Conservation (phyloP, 768 basidiomycete species). For the Mycena floridula region DNA sequence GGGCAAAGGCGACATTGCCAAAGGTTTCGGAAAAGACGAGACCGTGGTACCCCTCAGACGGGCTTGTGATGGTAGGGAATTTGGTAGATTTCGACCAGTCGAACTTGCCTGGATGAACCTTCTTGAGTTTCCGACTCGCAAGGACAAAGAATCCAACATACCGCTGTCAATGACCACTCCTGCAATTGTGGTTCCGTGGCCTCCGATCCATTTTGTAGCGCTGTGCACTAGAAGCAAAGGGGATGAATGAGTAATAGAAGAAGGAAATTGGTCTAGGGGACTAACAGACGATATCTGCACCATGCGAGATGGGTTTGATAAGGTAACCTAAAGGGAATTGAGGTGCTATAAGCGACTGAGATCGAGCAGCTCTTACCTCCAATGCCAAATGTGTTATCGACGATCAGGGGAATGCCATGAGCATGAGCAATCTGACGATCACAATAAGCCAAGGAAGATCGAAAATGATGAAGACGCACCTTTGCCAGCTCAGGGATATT, state of each 20-base stretch:
- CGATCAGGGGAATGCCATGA: conserved; percentile 68
- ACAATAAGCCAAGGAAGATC: too few relatives aligned
- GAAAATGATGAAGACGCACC: conserved; percentile 24
- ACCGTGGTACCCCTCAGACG: conserved; percentile 74
- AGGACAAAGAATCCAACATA: conserved; percentile 14
- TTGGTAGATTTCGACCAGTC: conserved; percentile 64
- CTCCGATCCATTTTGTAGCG: conserved; percentile 79
- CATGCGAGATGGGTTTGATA: conserved; percentile 61
- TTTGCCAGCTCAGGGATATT: conserved; percentile 65
- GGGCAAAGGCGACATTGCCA: conserved; percentile 54
- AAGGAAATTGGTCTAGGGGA: conserved; percentile 1
- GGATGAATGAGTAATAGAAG: not conserved
- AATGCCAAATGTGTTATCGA: conserved; percentile 77
- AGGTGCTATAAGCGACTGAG: not conserved
- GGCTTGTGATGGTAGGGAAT: conserved; percentile 72
- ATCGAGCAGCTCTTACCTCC: conserved; percentile 33
- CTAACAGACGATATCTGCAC: conserved; percentile 72
- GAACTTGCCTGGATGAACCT: conserved; percentile 62
- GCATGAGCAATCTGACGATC: conserved; percentile 56
- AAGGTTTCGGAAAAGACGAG: conserved; percentile 62
- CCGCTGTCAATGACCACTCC: conserved; percentile 73
- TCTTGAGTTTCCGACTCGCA: conserved; percentile 10
- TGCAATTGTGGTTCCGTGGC: conserved; percentile 74
- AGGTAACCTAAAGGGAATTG: conserved; percentile 40
- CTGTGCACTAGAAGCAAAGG: conserved; percentile 52